Conservation (phyloP, 768 basidiomycete species). For the Psilocybe cyanescens region DNA sequence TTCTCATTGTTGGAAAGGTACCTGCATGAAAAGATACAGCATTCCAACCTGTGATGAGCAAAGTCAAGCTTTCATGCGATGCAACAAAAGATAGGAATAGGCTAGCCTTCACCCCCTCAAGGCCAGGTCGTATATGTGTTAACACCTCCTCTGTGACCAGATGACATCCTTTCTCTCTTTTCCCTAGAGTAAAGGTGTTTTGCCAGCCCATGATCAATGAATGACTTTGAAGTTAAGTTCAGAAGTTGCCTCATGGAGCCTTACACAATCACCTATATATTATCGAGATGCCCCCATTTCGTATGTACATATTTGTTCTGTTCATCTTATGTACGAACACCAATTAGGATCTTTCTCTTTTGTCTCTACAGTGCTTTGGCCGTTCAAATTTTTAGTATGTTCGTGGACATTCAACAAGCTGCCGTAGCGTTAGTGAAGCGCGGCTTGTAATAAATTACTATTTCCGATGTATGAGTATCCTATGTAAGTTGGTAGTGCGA, state of each 20-base stretch:
- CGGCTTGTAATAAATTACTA: background rate
- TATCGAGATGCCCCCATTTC: no score
- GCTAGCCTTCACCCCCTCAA: constrained; percentile 66
- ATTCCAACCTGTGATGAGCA: constrained; percentile 67
- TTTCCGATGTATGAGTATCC: background rate
- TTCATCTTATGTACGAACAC: no score
- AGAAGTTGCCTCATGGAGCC: background rate
- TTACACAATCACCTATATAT: background rate
- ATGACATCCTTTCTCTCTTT: constrained; percentile 69
- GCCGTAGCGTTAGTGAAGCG: no score
- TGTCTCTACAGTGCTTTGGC: no score
- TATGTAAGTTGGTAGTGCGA: no score
- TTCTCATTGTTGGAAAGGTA: constrained; percentile 11
- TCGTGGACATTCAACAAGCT: no score
- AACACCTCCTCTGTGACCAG: constrained; percentile 82
- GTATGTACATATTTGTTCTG: no score
- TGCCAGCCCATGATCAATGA: constrained; percentile 80
- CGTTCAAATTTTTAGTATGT: no score
- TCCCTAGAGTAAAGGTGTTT: constrained; percentile 72
- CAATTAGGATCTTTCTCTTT: no score
- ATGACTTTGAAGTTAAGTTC: background rate
- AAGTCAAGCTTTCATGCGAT: background rate
- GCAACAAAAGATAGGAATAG: background rate
- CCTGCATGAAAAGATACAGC: constrained; percentile 87
- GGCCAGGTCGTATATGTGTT: constrained; percentile 65